Conservation (phyloP, 441 rosid species). For the Croton setiger region DNA sequence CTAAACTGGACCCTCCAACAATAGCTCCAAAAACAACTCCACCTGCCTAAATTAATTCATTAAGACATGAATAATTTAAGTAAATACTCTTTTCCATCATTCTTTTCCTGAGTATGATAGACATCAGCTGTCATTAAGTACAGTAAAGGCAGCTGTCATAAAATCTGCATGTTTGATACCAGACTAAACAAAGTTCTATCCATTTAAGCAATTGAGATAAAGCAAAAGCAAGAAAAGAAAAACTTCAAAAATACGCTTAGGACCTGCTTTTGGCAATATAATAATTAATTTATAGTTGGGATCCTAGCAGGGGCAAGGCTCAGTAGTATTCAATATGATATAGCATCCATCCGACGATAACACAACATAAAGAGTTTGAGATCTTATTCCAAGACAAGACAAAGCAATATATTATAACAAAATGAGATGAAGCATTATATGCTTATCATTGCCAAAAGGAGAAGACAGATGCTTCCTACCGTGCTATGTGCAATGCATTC, state of each 20-base stretch:
- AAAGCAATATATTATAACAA: neutral
- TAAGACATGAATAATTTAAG: neutral
- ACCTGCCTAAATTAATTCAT: slow-evolving; percentile 27
- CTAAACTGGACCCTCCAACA: slow-evolving; percentile 60
- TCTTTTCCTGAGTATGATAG: neutral
- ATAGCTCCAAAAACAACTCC: slow-evolving; percentile 61
- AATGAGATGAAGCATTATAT: neutral
- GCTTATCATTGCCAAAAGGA: neutral
- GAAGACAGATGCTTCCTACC: slow-evolving; percentile 27
- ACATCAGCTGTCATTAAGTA: neutral
- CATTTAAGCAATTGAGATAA: neutral
- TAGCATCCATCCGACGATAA: neutral
- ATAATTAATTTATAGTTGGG: neutral
- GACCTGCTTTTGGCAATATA: neutral
- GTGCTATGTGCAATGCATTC: slow-evolving; percentile 50
- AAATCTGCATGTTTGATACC: neutral
- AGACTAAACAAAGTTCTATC: neutral
- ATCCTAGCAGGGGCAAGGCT: neutral
- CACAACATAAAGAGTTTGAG: neutral
- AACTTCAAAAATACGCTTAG: neutral
- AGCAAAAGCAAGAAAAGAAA: neutral
- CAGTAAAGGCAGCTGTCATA: neutral
- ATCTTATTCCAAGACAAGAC: neutral
- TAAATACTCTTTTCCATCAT: neutral
- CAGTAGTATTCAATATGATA: neutral